phyloP scores from a whole-genome alignment of 805 yeast genomes.

The Phaffomyces antillensis region DNA sequence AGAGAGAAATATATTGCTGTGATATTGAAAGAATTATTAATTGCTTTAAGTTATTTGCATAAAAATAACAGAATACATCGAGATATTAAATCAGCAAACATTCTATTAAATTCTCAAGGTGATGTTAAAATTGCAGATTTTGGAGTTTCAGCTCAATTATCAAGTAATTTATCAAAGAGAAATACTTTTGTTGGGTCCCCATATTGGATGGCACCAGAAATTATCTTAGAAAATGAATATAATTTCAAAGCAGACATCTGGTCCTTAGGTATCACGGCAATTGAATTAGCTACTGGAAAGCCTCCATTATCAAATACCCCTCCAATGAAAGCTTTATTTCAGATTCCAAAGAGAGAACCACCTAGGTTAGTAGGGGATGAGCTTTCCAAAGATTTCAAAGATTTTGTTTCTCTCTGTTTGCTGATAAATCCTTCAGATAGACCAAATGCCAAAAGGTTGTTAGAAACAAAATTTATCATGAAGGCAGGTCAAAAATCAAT shows the following conservation, averaged over 20 bases:
- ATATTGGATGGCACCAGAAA: constrained; percentile 99
- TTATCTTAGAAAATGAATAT: constrained; percentile 79
- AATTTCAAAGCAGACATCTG: constrained; percentile 93
- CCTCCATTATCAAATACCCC: constrained; percentile 88
- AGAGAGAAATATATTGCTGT: constrained; percentile 79
- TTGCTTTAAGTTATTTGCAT: constrained; percentile 67
- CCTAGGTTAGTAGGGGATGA: constrained; percentile 80
- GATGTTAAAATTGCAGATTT: constrained; percentile 89
- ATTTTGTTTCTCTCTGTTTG: constrained; percentile 64
- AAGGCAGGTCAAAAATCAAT: constrained; percentile 31
- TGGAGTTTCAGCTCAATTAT: constrained; percentile 85
- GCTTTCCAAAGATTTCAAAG: constrained; percentile 57
- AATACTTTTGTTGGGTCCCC: constrained; percentile 72
- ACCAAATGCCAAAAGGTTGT: constrained; percentile 53
- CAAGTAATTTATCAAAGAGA: constrained; percentile 61
- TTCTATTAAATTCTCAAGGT: constrained; percentile 61
- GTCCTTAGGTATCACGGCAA: constrained; percentile 93
- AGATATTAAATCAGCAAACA: constrained; percentile 91
- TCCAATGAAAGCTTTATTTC: constrained; percentile 33
- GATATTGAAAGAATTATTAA: constrained; percentile 68
- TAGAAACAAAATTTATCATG: constrained; percentile 50
- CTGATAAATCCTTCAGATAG: constrained; percentile 62
- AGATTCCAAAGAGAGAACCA: constrained; percentile 59
- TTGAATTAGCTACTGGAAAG: constrained; percentile 90
- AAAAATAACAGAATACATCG: constrained; percentile 81